A percentile compares a stretch with the other conserved stretches of the same genome.
These are phyloP conservation scores for Trichoderma cornu-damae DNA, from an alignment of 2,329 filamentous ascomycete genomes.

Conservation along the genomic window DNA sequence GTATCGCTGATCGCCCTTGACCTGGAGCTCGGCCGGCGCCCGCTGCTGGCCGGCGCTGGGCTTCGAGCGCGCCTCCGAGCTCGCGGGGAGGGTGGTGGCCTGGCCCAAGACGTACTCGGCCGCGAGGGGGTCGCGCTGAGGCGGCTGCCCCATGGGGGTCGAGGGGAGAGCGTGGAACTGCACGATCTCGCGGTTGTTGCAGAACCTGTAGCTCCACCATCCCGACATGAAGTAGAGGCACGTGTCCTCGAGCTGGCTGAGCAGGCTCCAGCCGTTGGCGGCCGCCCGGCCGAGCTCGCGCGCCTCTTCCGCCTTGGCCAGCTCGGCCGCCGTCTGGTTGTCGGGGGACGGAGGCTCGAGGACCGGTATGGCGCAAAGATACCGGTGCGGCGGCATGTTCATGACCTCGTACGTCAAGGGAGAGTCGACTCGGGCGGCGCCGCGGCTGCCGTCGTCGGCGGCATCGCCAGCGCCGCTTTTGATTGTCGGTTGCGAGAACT, in stretches of 20 bases:
- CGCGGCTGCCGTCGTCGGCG: conserved; percentile 25
- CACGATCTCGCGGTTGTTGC: conserved; percentile 79
- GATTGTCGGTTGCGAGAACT: conserved; percentile 38
- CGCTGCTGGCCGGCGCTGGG: conserved; percentile 26
- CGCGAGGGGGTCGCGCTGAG: conserved; percentile 69
- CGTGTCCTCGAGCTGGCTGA: conserved; percentile 71
- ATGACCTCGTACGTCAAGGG: conserved; percentile 65
- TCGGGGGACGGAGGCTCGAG: conserved; percentile 54
- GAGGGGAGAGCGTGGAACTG: conserved; percentile 83
- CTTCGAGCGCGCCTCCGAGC: conserved; percentile 24
- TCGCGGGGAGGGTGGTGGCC: conserved; percentile 32
- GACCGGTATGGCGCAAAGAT: conserved; percentile 78
- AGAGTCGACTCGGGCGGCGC: not conserved
- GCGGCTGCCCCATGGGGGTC: conserved; percentile 62
- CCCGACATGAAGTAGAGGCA: conserved; percentile 80
- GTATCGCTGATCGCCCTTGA: conserved; percentile 79
- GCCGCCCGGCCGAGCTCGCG: conserved; percentile 75
- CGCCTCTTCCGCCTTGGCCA: conserved; percentile 68
- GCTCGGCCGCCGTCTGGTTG: conserved; percentile 61
- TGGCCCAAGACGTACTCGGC: conserved; percentile 73
- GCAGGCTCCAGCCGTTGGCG: conserved; percentile 71
- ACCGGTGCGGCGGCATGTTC: conserved; percentile 62
- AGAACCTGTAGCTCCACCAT: conserved; percentile 97
- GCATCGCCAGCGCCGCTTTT: conserved; percentile 25
- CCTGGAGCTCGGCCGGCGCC: conserved; percentile 61